Base-by-base conservation (phyloP, 306 rosid genomes). In the Astragalus membranaceus region DNA sequence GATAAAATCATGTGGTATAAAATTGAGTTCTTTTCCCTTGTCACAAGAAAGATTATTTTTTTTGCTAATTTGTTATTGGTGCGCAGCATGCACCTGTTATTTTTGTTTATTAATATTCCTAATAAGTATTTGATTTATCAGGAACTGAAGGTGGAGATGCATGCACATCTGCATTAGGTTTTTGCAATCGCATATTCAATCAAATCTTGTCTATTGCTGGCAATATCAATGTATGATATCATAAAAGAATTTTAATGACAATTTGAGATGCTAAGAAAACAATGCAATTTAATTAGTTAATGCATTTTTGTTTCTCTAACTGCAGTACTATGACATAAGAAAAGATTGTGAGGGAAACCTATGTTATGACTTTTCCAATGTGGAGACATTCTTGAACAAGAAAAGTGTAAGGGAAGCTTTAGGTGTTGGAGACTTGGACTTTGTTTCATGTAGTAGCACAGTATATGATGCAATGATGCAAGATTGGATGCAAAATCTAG, bases 401-500 rank as follows among this genome's bases (percentile, higher is more conserved):
- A 74, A 83, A 70, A 37, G 67, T 14, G 99, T 95, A 15, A 84
- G 84, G 67, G 75, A 79, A 1, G 89, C 92, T 39, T 82, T 91
- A 47, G 97, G 99, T 10, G 99, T 94, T 9, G 97, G 99, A 60
- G 70, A 86, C 57, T 49, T 86, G 80, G 80, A 85, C 35, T 94
- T 87, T 1, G 89, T 88, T 51, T 93, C 97, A n/a, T 93, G 98
- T 85, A 90, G 98, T 67, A 33, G 70, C 53, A 16, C 15, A 10
- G 97, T 91, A 41, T 85, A 88, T 42, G 58, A 56, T 12, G 96
- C 87, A 23, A 80, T 94, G 96, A 9, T 75, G 67, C 56, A 53
- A 55, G 99, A 94, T 51, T 91, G 97, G 99, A 94, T 94, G 99
- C 89, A 78, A 85, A 91, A 94, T 86, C 89, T 94, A 3, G 99